Evolutionary conservation across 768 basidiomycete genomes (phyloP), one percentile per base, ranked within the genome.

Genomic region (Polyporus arcularius): DNA sequence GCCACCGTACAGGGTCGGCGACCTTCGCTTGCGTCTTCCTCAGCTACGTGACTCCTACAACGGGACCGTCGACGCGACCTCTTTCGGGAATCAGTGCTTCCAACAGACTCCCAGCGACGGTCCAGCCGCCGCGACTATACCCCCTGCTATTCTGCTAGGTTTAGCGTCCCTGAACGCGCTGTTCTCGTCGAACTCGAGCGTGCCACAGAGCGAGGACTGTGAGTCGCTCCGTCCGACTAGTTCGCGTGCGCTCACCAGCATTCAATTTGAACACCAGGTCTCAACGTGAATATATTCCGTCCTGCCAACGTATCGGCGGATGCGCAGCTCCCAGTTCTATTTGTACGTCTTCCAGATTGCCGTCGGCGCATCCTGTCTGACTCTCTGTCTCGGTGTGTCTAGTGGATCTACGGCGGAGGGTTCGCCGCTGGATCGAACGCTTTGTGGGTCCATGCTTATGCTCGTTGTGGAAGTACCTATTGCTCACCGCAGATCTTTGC

Each of bases 271-370:
- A 12, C n/a, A 42, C 12, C 38, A 80, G 83, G 84, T 70, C 72
- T 86, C 18, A 83, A 78, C 1, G 57, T 87, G 38, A 85, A 86
- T 61, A 78, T 86, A 15, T 64, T 83, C 30, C 77, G 75, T 52
- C 84, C 85, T 5, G 67, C 71, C 1, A 68, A 62, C 40, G 75
- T 79, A 1, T 77, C 75, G 0, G 53, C 79, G 2, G 65, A 66
- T 0, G 78, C 78, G 9, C 80, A 80, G 53, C 71, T 85, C 3
- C 85, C 85, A 2, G 82, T 87, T 8, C 72, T 83, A 16, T 81
- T 79, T 32, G 84, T 85, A 69, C 47, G 82, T 75, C 41, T n/a
- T 26, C 21, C 21, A 26, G 21, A 26, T 26, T 1, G 21, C 1
- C 35, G 35, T 35, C 35, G 35, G 7, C 1, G 35, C 35, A 35